These are phyloP conservation scores for Cydonia oblonga DNA, from an alignment of 331 rosid species.

Conservation along the genomic window DNA sequence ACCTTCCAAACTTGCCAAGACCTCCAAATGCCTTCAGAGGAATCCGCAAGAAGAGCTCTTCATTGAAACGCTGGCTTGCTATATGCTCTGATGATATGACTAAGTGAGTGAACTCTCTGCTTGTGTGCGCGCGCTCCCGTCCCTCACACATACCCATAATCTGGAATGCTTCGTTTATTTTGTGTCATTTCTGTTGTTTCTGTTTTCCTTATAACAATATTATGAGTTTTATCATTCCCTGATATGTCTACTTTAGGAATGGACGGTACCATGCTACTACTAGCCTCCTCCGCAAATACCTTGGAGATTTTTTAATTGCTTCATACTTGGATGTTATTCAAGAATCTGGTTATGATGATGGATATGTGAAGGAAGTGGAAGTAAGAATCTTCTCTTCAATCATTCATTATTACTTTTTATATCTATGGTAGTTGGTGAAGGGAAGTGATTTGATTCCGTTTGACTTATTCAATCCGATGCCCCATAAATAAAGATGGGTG, in stretches of 20 bases:
- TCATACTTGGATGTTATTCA: slow-evolving; percentile 69
- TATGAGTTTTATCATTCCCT: slow-evolving; percentile 7
- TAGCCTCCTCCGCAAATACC: slow-evolving; percentile 86
- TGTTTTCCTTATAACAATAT: not conserved
- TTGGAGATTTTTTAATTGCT: slow-evolving; percentile 82
- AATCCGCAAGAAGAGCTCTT: slow-evolving; percentile 72
- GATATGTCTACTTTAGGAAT: slow-evolving; percentile 36
- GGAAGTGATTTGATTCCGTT: too few species aligned
- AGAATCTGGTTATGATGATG: slow-evolving; percentile 80
- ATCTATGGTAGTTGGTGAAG: not conserved
- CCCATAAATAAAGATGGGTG: too few species aligned
- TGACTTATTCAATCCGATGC: too few species aligned
- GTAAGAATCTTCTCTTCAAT: slow-evolving; percentile 25
- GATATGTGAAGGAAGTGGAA: slow-evolving; percentile 77
- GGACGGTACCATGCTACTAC: slow-evolving; percentile 48
- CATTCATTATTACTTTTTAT: not conserved
- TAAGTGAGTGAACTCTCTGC: slow-evolving; percentile 35
- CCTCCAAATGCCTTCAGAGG: slow-evolving; percentile 80
- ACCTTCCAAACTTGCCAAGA: slow-evolving; percentile 66
- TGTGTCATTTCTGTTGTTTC: not conserved
- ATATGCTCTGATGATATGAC: slow-evolving; percentile 76
- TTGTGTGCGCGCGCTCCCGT: too few species aligned
- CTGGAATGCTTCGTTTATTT: not conserved
- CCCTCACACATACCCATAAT: not conserved
- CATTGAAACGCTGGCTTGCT: slow-evolving; percentile 87